Percentiles rank a stretch among this genome's conserved stretches.
Conservation (phyloP, 2,329 filamentous ascomycete genomes). For the Mycosphaerelloides madeirae region DNA sequence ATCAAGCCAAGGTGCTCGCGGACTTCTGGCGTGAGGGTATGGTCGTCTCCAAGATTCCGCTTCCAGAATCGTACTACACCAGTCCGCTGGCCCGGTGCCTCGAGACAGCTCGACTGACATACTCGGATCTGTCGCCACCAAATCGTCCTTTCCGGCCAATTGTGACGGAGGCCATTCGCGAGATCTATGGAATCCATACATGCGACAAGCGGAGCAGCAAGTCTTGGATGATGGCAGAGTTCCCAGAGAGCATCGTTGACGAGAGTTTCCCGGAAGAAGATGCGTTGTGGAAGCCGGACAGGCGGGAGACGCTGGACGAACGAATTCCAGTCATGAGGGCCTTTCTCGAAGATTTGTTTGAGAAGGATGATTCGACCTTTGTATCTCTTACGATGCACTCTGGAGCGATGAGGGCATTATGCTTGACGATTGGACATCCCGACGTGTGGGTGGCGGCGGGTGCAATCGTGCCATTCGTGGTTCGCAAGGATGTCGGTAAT, state of each 20-base stretch:
- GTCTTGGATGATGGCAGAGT: conserved; percentile 48
- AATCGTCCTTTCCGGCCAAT: conserved; percentile 51
- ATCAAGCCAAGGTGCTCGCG: conserved; percentile 55
- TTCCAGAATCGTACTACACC: conserved; percentile 60
- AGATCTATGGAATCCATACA: conserved; percentile 62
- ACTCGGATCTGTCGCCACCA: conserved; percentile 48
- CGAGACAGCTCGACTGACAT: conserved; percentile 58
- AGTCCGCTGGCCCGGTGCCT: conserved; percentile 60
- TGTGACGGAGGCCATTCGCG: conserved; percentile 59
- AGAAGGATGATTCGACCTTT: conserved; percentile 42
- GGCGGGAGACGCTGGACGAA: conserved; percentile 47
- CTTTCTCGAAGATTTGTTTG: conserved; percentile 53
- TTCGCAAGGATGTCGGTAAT: background rate
- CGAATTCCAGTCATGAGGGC: conserved; percentile 22
- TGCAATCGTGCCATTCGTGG: background rate
- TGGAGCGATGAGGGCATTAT: conserved; percentile 44
- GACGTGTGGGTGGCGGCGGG: conserved; percentile 4
- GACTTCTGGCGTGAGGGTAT: conserved; percentile 50
- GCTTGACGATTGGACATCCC: conserved; percentile 1
- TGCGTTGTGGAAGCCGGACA: conserved; percentile 44
- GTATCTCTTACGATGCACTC: conserved; percentile 56
- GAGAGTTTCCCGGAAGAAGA: conserved; percentile 57
- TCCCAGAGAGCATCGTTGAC: conserved; percentile 55
- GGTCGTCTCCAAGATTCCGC: conserved; percentile 43
- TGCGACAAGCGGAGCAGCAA: conserved; percentile 60